Base-by-base conservation (phyloP, 192 early-diverging fungal species). In the Rhizophagus prolifer region DNA sequence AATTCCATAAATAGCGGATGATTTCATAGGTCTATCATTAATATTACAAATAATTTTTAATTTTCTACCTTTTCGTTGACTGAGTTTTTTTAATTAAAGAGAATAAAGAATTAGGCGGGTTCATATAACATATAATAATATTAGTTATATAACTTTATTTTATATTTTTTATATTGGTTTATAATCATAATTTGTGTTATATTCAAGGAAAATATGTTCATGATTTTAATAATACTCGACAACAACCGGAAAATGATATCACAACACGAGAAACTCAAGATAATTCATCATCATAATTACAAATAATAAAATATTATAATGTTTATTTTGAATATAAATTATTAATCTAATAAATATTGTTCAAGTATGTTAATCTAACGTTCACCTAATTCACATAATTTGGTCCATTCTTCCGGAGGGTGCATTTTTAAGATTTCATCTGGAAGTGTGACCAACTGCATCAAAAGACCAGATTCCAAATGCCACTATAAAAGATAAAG, bases 391-490 rank as follows among this genome's bases (percentile, higher is more conserved):
- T 84, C 80, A 68, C 82, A 84, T 14, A 84, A 74, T 31, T 81
- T 78, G 71, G 50, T 60, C 19, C 76, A 72, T 70, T 84, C 80
- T 59, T 78, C 70, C 31, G 82, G 82, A 28, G 81, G 77, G 10
- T 80, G 62, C 82, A 84, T 80, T 21, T 80, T 79, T 38, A 80
- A 74, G 30, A 84, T 74, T 59, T 84, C 78, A 66, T 84, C 76
- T 28, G 82, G 82, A 21, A 84, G 64, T 41, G 79, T 80, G 19
- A 84, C 31, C 70, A 87, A 85, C 77, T 85, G 84, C 66, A 84
- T 79, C 28, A 81, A 80, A 38, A 87, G 76, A 50, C 86, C 86
- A 47, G 82, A 81, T 58, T 81, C 83, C 78, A 89, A 83, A 62
- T 89, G 88, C 73, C 87, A 81, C 54, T 86, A 83, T 66, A 74